A percentile compares a stretch with the other conserved stretches of the same genome.
These are phyloP conservation scores for Westerdykella aurantiaca DNA, from an alignment of 2,329 filamentous ascomycete species.

Conservation along the genomic window DNA sequence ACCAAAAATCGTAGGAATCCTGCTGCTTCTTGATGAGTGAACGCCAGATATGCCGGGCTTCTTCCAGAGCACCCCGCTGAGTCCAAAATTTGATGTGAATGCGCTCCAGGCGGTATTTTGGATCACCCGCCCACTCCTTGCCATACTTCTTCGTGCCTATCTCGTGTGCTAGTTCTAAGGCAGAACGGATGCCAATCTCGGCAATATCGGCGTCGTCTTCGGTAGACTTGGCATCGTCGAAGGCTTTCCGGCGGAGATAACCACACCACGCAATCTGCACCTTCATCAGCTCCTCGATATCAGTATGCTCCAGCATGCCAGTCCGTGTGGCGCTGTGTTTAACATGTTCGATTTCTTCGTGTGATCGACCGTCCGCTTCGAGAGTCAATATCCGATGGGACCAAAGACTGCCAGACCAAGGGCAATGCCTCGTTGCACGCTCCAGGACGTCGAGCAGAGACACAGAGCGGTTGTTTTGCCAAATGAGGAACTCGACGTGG, in stretches of 20 bases:
- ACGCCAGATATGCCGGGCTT: constrained; percentile 73
- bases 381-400: constrained; percentile 79
- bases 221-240: constrained; percentile 62
- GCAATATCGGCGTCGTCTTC: constrained; percentile 80
- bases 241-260: constrained; percentile 80
- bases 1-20: constrained; percentile 88
- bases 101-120: constrained; percentile 79
- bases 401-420: constrained; percentile 89
- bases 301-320: constrained; percentile 75
- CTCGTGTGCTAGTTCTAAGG: constrained; percentile 75
- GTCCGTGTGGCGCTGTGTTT: constrained; percentile 90
- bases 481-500: constrained; percentile 66
- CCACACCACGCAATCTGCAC: constrained; percentile 94
- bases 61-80: constrained; percentile 70
- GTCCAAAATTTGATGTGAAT: constrained; percentile 90
- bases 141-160: constrained; percentile 74
- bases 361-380: constrained; percentile 70
- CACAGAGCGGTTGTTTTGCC: constrained; percentile 41
- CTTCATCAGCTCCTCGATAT: constrained; percentile 81
- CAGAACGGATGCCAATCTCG: constrained; percentile 79
- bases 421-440: constrained; percentile 81
- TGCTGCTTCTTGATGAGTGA: constrained; percentile 63
- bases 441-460: constrained; percentile 65
- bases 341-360: constrained; percentile 76
- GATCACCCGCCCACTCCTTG: constrained; percentile 75